Base-by-base conservation (phyloP, 2,329 filamentous ascomycete genomes). In the Dryadomyces quercus-mongolicae region DNA sequence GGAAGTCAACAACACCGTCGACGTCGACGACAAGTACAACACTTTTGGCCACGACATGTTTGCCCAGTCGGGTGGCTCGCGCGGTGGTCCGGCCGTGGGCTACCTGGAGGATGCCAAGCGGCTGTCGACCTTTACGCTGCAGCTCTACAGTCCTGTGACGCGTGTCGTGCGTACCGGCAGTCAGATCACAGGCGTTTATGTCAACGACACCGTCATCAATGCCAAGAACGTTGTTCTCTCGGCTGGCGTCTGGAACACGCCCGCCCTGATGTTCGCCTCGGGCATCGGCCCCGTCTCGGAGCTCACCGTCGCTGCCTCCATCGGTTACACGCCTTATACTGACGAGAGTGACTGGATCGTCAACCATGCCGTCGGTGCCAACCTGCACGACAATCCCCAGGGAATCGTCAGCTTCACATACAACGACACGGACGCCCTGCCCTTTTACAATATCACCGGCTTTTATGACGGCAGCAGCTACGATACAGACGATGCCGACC, bases 401-500 rank as follows among this genome's bases (percentile, higher is more conserved):
- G 43, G n/a, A 13, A 12, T 47, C 2, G 20, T 52, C 51, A 52
- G 51, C 10, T 47, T 52, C 25, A 52, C 51, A 8, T 52, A 52
- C 25, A 25, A 46, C 16, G 25, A 52, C 13, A 21, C 51, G 2
- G 43, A 38, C 5, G 12, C 51, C 2, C 51, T 52, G 43, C 51
- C 43, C 6, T 52, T 20, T 10, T 52, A 52, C 31, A 52, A 47
- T n/a, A 47, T 52, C 15, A 46, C 51, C 5, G 51, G 51, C 20
- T 52, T 52, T 31, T 52, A 52, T 13, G 51, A 47, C 43, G 51
- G 51, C 43, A 52, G 43, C 51, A 21, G 47, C 51, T 47, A 52
- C 43, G n/a, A 40, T 1, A 36, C 40, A 12, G 43, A n/a, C n/a
- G 51, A 52, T 18, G 51, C 51, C 2, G 50, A 52, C 18, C 42